Evolutionary conservation across 129 eudicot species (phyloP), one percentile per base, ranked within the genome.

Genomic region (Calendula officinalis): DNA sequence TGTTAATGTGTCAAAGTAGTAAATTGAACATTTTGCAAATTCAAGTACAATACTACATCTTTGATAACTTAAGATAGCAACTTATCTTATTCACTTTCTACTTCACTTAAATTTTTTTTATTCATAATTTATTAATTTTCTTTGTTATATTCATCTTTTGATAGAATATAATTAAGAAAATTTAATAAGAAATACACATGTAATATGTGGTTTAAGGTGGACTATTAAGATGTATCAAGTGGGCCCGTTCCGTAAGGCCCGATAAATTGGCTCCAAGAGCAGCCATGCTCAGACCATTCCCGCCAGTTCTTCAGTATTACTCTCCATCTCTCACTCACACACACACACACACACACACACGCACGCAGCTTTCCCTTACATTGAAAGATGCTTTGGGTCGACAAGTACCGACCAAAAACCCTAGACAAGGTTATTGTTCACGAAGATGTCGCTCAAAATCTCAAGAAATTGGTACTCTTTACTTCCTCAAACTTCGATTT

Each of bases 401-500:
- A 91, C 82, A 91, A 85, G 75, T 85, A 88, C 77, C 77, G 98
- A 32, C 98, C 98, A 5, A 88, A 88, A 87, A 59, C 86, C 91
- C 91, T 91, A 69, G 98, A 91, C 77, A 87, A 88, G 84, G 95
- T 91, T 72, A 51, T 88, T 8, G 95, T 91, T 2, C 98, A 91
- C 62, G 71, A 91, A 75, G 88, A 91, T n/a, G 73, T 88, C 11
- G 98, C 98, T 39, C 94, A 76, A 77, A 82, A 87, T 62, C 98
- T 91, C 78, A 83, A 82, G 72, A 91, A 87, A 85, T 60, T 91
- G 95, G 98, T 88, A 78, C 41, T 10, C 4, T 30, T 10, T 13
- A n/a, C 38, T 45, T 50, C 42, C 53, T 60, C 14, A 51, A 51
- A 7, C 53, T 36, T 48, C 13, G 12, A 36, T 67, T 30, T 33